Evolutionary conservation across 495 filamentous ascomycete species (phyloP), one percentile per base, ranked within the genome.

Genomic region (Aspergillus incahuasiensis): DNA sequence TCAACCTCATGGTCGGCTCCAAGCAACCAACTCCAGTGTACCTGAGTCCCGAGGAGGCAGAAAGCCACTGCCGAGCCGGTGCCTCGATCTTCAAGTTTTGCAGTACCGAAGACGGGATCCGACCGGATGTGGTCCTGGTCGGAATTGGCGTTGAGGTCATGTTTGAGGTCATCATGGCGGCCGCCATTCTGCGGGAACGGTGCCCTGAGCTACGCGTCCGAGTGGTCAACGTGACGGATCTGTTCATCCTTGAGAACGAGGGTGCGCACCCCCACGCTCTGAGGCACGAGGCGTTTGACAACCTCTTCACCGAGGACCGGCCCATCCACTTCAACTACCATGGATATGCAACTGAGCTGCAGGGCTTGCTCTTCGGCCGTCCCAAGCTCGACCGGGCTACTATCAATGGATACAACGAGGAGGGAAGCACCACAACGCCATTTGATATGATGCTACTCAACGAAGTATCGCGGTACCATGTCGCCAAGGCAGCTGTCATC

Each of bases 361-460:
- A 82, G 58, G 84, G 85, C 0, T 61, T 88, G 44, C 73, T 89
- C 1, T 88, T 88, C 64, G 82, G 84, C 1, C 74, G 85, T 1
- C 70, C 70, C 0, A 60, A 66, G 18, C 56, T 80, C 6, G 71
- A 79, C 11, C 72, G 83, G 6, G 75, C 86, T 42, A 76, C 61
- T 3, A 79, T 89, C 30, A 75, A 70, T n/a, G 83, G 82, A 4
- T 90, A 91, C 59, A 74, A 73, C 0, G 87, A 90, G 64, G 86
- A 90, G 63, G 87, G 87, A 4, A 82, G 74, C 49, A 89, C 85
- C 0, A 90, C 86, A 0, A 90, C 84, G 9, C 86, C 85, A 5
- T 87, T 89, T 59, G 82, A 89, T 54, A 89, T 89, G 86, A 83
- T 88, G 84, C 68, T 89, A 11, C 63, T 78, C 35, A 91, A 90